Evolutionary conservation across 192 early-diverging fungal genomes (phyloP), one percentile per base, ranked within the genome.

Genomic region (Backusella australiensis): DNA sequence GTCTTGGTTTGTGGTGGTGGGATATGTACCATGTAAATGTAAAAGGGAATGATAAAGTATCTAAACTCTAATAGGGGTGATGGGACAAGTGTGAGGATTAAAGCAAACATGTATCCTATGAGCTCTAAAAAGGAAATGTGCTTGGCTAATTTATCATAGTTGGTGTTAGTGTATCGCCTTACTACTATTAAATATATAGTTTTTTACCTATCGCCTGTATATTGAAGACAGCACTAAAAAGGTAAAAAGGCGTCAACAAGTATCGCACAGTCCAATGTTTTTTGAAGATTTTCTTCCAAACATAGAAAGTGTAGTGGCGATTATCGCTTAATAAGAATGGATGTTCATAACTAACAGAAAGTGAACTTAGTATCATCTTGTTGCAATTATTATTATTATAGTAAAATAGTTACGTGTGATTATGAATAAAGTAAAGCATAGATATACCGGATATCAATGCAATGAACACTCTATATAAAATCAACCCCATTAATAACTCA

Each of bases 241-340:
- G 34, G 77, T 98, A 99, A 6, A 44, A 74, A 0, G 96, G 95
- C 0, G 93, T 81, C 6, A 93, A 74, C 0, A 82, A 63, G 76
- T 94, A 97, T 11, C 89, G 84, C 3, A 84, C 72, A 0, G 66
- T 66, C 74, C 82, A 75, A 67, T 92, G 87, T 14, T 84, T 77
- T 0, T 87, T 89, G 69, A 91, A 95, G 1, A 96, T 44, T 67
- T 93, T 87, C 76, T 91, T 94, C 95, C 96, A 98, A 39, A 99
- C 44, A 80, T 99, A 99, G 79, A 99, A 99, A 6, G 94, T 89
- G 74, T 94, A 97, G 86, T 99, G 97, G 36, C 97, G 88, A 80
- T 99, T 99, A 79, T 99, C 97, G 77, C 92, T 90, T 29, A 98
- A 86, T 67, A 99, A 81, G 80, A 97, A 99, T 56, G 96, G 95